A percentile compares a stretch with the other conserved stretches of the same genome.
These are phyloP conservation scores for Mucor lusitanicus DNA, from an alignment of 371 early-diverging fungal species.

Conservation along the genomic window DNA sequence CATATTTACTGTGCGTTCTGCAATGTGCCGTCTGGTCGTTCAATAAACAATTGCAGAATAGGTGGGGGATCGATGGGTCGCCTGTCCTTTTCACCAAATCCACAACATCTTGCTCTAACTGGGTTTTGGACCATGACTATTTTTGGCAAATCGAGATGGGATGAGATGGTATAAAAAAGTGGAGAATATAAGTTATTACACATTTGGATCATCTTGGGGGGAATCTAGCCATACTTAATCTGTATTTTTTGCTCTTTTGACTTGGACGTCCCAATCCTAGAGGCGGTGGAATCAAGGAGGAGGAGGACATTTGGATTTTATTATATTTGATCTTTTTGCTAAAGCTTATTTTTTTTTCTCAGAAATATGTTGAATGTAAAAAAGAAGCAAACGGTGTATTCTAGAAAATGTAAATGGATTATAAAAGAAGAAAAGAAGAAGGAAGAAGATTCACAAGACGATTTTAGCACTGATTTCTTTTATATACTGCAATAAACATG, in stretches of 20 bases:
- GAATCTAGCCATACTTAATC: conserved; percentile 19
- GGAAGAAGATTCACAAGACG: neutral
- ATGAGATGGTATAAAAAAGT: neutral
- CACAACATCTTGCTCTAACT: conserved; percentile 65
- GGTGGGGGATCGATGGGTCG: conserved; percentile 41
- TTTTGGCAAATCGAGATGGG: neutral
- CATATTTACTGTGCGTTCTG: conserved; percentile 26
- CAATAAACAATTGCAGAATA: conserved; percentile 38
- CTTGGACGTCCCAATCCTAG: conserved; percentile 34
- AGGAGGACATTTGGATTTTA: conserved; percentile 6
- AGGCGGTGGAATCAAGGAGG: conserved; percentile 21
- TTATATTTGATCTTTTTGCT: neutral
- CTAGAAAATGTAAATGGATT: conserved; percentile 2
- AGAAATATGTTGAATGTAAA: neutral
- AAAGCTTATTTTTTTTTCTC: neutral
- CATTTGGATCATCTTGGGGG: neutral
- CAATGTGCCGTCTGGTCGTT: conserved; percentile 28
- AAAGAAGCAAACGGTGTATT: conserved; percentile 3
- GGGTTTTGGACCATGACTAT: conserved; percentile 58
- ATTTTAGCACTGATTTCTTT: neutral
- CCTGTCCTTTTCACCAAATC: conserved; percentile 39
- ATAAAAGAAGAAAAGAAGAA: conserved; percentile 12
- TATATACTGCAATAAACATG: conserved; percentile 9
- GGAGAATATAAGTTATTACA: neutral
- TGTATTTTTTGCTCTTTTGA: conserved; percentile 28